phyloP scores from a whole-genome alignment of 371 early-diverging fungal genomes.

The Mortierella sp. region DNA sequence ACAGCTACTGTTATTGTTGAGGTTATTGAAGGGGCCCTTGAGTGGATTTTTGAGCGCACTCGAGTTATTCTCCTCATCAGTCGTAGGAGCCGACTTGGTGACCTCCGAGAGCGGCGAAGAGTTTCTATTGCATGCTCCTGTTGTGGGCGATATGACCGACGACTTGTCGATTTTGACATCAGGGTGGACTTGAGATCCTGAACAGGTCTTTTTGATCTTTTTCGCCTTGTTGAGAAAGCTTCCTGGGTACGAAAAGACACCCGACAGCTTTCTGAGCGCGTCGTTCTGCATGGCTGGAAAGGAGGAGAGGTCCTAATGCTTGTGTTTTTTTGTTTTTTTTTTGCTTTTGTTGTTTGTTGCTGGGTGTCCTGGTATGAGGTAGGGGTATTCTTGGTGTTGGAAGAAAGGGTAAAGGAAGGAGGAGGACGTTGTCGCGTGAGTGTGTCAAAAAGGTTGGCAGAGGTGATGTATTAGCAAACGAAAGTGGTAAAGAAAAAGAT shows the following conservation, averaged over 20 bases:
- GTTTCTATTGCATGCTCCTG: background rate
- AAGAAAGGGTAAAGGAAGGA: background rate
- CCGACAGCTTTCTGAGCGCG: conserved; percentile 37
- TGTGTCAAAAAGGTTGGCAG: background rate
- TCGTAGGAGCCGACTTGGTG: conserved; percentile 11
- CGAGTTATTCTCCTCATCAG: background rate
- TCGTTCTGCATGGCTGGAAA: conserved; percentile 42
- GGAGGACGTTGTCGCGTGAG: background rate
- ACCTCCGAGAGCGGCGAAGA: conserved; percentile 13
- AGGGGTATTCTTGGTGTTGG: background rate
- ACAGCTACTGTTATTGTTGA: background rate
- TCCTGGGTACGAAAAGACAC: conserved; percentile 29
- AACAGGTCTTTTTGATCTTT: background rate
- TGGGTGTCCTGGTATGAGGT: background rate
- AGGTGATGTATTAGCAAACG: background rate
- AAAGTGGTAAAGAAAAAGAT: background rate
- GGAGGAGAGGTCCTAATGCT: background rate
- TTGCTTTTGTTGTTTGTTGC: background rate
- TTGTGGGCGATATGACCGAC: background rate
- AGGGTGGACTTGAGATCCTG: background rate
- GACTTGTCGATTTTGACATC: conserved; percentile 18
- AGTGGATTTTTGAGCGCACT: conserved; percentile 10
- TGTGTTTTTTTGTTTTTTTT: background rate
- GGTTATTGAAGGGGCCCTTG: background rate
- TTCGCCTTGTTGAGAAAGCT: conserved; percentile 26